Evolutionary conservation across 169 alveolate species (phyloP).

Genomic region (Plasmodium vinckei): DNA sequence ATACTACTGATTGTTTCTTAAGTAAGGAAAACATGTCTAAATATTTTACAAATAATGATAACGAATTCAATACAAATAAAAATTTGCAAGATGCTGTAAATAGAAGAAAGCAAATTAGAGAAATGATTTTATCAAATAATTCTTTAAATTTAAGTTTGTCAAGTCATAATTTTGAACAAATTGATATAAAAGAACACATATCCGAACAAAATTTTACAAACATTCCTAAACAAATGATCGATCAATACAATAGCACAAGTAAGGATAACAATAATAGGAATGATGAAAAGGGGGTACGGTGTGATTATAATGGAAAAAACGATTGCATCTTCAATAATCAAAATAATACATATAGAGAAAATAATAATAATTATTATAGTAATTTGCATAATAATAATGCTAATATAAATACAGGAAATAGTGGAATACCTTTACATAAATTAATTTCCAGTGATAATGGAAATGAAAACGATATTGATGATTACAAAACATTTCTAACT

Average conservation of each 20-base stretch:
- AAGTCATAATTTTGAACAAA: conserved; percentile 27
- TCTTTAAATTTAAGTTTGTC: conserved; percentile 69
- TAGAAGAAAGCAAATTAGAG: conserved; percentile 62
- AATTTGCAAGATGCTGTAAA: conserved; percentile 72
- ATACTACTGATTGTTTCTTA: not conserved
- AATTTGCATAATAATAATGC: not conserved
- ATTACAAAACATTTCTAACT: conserved; percentile 62
- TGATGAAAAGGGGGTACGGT: conserved; percentile 1
- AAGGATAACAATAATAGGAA: not conserved
- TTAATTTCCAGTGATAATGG: not conserved
- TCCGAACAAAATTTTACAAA: conserved; percentile 9
- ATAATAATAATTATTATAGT: conserved; percentile 4
- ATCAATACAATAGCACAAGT: not conserved
- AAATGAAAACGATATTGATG: conserved; percentile 63
- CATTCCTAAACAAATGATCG: conserved; percentile 11
- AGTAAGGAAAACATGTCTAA: conserved; percentile 18
- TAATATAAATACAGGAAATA: conserved; percentile 19
- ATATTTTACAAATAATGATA: conserved; percentile 25
- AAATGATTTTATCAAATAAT: conserved; percentile 55
- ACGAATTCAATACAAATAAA: conserved; percentile 37
- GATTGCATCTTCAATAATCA: not conserved
- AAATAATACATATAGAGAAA: not conserved
- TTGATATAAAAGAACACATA: conserved; percentile 18
- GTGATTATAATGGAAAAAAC: conserved; percentile 3
- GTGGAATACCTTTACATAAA: conserved; percentile 7